phyloP scores from a whole-genome alignment of 768 basidiomycete genomes.

The Tulasnella sp. region DNA sequence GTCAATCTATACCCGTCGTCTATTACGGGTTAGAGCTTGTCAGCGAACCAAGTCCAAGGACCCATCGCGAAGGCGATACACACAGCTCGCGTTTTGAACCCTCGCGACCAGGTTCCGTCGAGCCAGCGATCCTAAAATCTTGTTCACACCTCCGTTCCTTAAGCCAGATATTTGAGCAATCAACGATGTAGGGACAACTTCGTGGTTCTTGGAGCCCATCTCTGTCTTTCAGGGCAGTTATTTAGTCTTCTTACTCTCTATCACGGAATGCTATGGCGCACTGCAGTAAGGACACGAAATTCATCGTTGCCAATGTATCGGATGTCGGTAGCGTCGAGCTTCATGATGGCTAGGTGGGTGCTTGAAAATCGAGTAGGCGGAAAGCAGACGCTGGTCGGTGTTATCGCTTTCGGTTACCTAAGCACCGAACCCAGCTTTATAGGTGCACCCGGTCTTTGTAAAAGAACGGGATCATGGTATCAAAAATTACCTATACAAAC shows the following conservation, averaged over 20 bases:
- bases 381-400: neutral
- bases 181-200: conserved; percentile 84
- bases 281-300: conserved; percentile 94
- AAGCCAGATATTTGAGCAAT: conserved; percentile 93
- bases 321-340: conserved; percentile 85
- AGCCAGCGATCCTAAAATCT: conserved; percentile 81
- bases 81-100: conserved; percentile 91
- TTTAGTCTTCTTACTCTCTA: neutral
- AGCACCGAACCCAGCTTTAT: neutral
- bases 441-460: no score
- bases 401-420: conserved; percentile 8
- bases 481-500: neutral
- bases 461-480: neutral
- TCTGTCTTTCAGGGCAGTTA: conserved; percentile 60
- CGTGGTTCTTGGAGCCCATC: conserved; percentile 97
- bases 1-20: conserved; percentile 97
- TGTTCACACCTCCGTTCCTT: conserved; percentile 89
- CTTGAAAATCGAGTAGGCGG: conserved; percentile 1
- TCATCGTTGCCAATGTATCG: conserved; percentile 89
- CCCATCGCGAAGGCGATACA: conserved; percentile 31
- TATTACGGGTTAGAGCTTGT: conserved; percentile 35
- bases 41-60: neutral
- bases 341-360: conserved; percentile 51
- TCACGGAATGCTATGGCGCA: conserved; percentile 37
- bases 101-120: conserved; percentile 87